A percentile compares a stretch with the other conserved stretches of the same genome.
Conservation (phyloP, 1,139 yeast species). For the Suhomyces bokatorum region DNA sequence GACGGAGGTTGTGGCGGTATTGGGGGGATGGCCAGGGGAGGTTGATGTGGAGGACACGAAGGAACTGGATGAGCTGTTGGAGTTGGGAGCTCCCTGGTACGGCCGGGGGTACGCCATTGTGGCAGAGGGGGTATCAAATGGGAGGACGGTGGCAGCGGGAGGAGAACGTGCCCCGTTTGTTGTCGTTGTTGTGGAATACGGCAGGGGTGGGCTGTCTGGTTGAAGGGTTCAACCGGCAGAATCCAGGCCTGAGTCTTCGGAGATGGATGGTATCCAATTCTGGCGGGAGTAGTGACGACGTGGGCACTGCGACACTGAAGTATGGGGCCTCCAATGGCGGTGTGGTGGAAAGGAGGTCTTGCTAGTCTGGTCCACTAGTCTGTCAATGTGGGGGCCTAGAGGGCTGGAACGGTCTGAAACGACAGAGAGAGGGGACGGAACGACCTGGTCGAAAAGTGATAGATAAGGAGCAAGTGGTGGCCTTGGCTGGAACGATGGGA, state of each 20-base stretch:
- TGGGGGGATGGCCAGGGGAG: constrained; percentile 7
- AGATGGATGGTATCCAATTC: too few species aligned
- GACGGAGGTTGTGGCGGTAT: constrained; percentile 12
- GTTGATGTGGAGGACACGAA: constrained; percentile 4
- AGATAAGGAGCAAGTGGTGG: not conserved
- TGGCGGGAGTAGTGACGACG: too few species aligned
- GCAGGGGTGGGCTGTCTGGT: too few species aligned
- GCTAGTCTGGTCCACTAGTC: too few species aligned
- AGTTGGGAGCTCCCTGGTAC: constrained; percentile 21
- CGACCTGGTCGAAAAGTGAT: not conserved
- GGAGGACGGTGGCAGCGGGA: not conserved
- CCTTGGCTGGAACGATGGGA: not conserved
- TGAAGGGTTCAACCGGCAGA: too few species aligned
- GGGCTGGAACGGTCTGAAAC: not conserved
- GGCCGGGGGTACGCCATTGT: constrained; percentile 30
- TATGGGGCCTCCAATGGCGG: too few species aligned
- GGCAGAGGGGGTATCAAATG: not conserved
- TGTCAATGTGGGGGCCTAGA: too few species aligned
- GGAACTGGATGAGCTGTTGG: constrained; percentile 6
- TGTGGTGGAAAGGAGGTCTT: too few species aligned
- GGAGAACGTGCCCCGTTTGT: too few species aligned
- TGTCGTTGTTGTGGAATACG: too few species aligned
- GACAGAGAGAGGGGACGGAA: not conserved
- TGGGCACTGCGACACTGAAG: too few species aligned
- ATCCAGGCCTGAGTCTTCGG: too few species aligned